These are phyloP conservation scores for Coccinonectria pachysandricola DNA, from an alignment of 2,329 filamentous ascomycete genomes.

Conservation along the genomic window DNA sequence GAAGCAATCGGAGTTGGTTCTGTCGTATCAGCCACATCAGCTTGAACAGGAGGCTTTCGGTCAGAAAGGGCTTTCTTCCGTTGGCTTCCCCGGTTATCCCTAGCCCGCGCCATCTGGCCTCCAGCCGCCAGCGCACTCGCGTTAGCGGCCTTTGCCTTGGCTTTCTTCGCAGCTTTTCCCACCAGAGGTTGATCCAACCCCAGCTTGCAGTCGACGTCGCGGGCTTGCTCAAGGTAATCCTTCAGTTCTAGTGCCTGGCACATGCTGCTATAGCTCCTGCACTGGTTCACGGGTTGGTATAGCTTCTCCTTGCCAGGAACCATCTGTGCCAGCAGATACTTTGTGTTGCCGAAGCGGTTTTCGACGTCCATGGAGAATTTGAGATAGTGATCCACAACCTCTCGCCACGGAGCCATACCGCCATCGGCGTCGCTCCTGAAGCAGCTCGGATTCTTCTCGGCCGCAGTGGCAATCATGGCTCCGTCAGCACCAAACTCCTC, in stretches of 20 bases:
- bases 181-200: constrained; percentile 43
- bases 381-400: constrained; percentile 69
- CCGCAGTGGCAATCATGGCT: constrained; percentile 92
- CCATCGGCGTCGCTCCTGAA: constrained; percentile 64
- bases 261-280: constrained; percentile 61
- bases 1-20: constrained; percentile 17
- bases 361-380: constrained; percentile 62
- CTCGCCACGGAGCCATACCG: constrained; percentile 61
- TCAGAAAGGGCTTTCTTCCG: constrained; percentile 28
- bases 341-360: constrained; percentile 87
- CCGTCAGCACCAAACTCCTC: constrained; percentile 78
- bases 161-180: constrained; percentile 26
- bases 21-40: constrained; percentile 9
- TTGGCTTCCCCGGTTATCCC: constrained; percentile 21
- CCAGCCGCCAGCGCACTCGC: constrained; percentile 37
- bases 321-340: constrained; percentile 77
- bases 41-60: constrained; percentile 15
- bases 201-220: constrained; percentile 52
- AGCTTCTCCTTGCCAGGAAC: constrained; percentile 66
- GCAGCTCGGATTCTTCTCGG: constrained; percentile 83
- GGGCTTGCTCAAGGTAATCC: constrained; percentile 53
- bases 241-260: constrained; percentile 56
- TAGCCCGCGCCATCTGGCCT: constrained; percentile 32
- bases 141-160: constrained; percentile 22
- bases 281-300: constrained; percentile 50